Conservation (phyloP, 2,329 filamentous ascomycete species). For the Xylariales sp. region DNA sequence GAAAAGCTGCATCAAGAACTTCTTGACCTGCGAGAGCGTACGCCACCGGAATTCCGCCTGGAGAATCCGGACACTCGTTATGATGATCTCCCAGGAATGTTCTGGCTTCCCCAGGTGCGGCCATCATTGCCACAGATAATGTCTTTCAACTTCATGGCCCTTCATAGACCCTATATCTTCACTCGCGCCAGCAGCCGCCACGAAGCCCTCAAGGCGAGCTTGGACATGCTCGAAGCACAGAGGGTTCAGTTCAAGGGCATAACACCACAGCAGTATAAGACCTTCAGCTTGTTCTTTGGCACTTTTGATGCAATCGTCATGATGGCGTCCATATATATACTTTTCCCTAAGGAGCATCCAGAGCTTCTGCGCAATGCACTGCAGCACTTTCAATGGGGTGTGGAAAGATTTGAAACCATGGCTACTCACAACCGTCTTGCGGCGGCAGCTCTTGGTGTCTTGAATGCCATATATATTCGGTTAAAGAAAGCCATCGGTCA, state of each 20-base stretch:
- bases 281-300: conserved; percentile 56
- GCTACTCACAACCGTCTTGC: conserved; percentile 48
- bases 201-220: conserved; percentile 50
- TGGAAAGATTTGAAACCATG: conserved; percentile 55
- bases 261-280: conserved; percentile 46
- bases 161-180: conserved; percentile 61
- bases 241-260: conserved; percentile 43
- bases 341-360: conserved; percentile 52
- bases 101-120: conserved; percentile 46
- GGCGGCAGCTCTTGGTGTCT: conserved; percentile 47
- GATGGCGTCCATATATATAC: conserved; percentile 55
- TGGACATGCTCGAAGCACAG: conserved; percentile 53
- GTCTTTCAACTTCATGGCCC: conserved; percentile 52
- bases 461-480: conserved; percentile 50
- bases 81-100: conserved; percentile 47
- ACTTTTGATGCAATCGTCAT: conserved; percentile 62
- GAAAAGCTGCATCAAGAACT: conserved; percentile 50
- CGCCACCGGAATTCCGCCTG: conserved; percentile 49
- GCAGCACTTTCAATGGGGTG: conserved; percentile 56
- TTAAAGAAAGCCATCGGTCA: conserved; percentile 45
- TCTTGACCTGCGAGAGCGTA: conserved; percentile 39
- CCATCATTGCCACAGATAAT: conserved; percentile 42
- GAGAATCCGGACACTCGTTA: conserved; percentile 54
- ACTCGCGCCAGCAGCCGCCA: conserved; percentile 48
- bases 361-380: conserved; percentile 41